Conservation (phyloP, 306 rosid genomes). For the Purshia tridentata region DNA sequence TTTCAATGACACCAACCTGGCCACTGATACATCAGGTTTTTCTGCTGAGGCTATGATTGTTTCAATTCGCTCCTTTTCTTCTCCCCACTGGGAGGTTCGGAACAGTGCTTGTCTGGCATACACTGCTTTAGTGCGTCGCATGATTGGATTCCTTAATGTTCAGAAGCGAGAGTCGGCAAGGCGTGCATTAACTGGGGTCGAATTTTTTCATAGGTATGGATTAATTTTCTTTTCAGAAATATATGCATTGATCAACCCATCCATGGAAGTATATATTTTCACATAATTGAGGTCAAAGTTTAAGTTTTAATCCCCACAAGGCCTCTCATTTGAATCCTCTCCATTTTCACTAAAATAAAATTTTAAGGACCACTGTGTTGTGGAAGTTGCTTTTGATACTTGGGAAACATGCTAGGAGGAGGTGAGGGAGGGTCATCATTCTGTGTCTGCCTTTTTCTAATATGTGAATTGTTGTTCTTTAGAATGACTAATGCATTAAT, state of each 20-base stretch:
- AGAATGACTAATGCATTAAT: neutral
- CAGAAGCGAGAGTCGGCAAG: constrained; percentile 89
- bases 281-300: neutral
- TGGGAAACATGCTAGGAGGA: too few relatives aligned
- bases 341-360: neutral
- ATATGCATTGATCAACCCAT: neutral
- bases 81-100: constrained; percentile 92
- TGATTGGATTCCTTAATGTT: constrained; percentile 89
- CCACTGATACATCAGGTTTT: constrained; percentile 93
- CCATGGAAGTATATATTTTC: neutral
- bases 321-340: neutral
- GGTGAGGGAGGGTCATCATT: neutral
- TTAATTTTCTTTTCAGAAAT: neutral
- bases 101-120: constrained; percentile 94
- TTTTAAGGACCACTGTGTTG: neutral
- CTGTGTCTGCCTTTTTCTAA: neutral
- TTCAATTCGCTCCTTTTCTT: constrained; percentile 82
- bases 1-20: constrained; percentile 90
- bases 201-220: constrained; percentile 86
- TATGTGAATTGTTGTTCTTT: neutral
- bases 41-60: constrained; percentile 87
- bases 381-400: neutral
- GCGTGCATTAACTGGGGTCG: constrained; percentile 88
- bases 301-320: neutral
- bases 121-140: constrained; percentile 93